Evolutionary conservation across 148 eudicot genomes (phyloP).

Genomic region (Hydrangea macrophylla): DNA sequence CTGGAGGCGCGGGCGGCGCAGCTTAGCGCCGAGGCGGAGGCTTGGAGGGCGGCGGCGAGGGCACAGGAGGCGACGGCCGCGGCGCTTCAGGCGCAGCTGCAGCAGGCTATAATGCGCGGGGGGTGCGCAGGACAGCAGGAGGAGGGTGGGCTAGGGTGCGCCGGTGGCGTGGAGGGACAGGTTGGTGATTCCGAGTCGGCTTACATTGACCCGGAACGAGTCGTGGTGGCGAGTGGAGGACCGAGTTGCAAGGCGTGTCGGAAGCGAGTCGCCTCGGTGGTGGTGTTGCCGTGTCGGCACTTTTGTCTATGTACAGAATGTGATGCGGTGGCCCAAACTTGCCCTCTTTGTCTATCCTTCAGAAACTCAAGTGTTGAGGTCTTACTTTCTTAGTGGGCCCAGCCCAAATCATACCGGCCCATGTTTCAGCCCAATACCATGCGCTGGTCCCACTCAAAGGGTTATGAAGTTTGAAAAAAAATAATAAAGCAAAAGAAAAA

Average conservation of each 20-base stretch:
- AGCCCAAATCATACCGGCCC: constrained; percentile 5
- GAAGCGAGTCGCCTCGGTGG: constrained; percentile 52
- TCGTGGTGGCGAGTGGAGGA: constrained; percentile 26
- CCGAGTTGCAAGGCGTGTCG: constrained; percentile 57
- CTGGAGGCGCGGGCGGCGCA: constrained; percentile 58
- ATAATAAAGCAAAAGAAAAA: neutral
- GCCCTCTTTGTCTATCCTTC: constrained; percentile 54
- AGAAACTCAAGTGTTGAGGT: constrained; percentile 64
- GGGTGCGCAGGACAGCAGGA: constrained; percentile 14
- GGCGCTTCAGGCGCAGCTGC: constrained; percentile 57
- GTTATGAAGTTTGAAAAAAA: neutral
- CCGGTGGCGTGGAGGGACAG: constrained; percentile 15
- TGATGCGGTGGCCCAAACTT: constrained; percentile 48
- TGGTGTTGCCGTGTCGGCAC: constrained; percentile 74
- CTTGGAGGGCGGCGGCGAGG: constrained; percentile 57
- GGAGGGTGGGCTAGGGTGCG: constrained; percentile 17
- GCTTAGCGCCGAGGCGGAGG: constrained; percentile 47
- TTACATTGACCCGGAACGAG: constrained; percentile 54
- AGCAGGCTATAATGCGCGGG: constrained; percentile 35
- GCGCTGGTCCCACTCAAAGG: neutral
- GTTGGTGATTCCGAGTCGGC: constrained; percentile 74
- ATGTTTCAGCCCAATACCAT: constrained; percentile 4
- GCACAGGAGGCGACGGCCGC: constrained; percentile 61
- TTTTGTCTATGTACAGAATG: constrained; percentile 58
- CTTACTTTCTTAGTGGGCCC: constrained; percentile 37